Evolutionary conservation across 129 eudicot genomes (phyloP).

Genomic region (Sambucus nigra): DNA sequence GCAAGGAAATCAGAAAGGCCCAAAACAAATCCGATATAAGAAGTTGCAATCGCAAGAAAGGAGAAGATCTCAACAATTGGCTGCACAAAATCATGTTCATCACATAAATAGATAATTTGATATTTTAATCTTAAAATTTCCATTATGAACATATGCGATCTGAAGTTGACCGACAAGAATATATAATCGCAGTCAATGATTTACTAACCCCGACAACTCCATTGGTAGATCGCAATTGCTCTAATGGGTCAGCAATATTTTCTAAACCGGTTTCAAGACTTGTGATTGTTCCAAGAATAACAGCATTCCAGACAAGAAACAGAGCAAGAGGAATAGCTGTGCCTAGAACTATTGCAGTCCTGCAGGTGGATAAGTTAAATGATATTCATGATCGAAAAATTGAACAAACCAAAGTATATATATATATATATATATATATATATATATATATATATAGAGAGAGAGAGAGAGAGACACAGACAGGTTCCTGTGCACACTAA

Average conservation of each 20-base stretch:
- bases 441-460: no score
- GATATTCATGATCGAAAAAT: neutral
- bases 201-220: constrained; percentile 80
- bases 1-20: constrained; percentile 91
- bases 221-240: constrained; percentile 59
- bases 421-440: neutral
- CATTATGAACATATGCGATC: neutral
- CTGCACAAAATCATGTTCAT: constrained; percentile 33
- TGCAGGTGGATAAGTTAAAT: constrained; percentile 25
- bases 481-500: no score
- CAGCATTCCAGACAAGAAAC: constrained; percentile 90
- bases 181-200: constrained; percentile 1
- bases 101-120: neutral
- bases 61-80: constrained; percentile 84
- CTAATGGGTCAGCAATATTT: constrained; percentile 59
- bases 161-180: neutral
- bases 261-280: constrained; percentile 38
- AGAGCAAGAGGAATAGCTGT: constrained; percentile 83
- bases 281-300: constrained; percentile 75
- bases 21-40: constrained; percentile 89
- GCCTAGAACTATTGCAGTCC: constrained; percentile 82
- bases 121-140: constrained; percentile 7
- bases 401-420: neutral
- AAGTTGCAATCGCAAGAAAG: constrained; percentile 85
- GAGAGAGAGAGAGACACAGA: no score